Percentiles rank a stretch among this genome's conserved stretches.
phyloP scores from a whole-genome alignment of 441 rosid species.

The Cnidoscolus chayamansa region DNA sequence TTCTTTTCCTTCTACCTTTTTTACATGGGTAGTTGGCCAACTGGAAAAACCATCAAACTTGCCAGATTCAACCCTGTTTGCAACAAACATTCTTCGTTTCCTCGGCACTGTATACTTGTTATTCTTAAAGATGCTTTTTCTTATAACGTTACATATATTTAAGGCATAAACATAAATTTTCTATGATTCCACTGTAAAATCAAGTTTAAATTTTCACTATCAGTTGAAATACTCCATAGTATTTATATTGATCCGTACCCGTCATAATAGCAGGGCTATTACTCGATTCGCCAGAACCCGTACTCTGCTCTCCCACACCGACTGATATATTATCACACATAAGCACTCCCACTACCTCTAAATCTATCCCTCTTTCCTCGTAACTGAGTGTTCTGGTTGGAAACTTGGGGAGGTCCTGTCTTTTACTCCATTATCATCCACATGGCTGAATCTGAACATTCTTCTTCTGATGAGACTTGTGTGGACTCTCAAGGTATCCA shows the following conservation, averaged over 20 bases:
- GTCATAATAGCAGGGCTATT: too few species aligned
- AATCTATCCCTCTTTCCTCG: background rate
- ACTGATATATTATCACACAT: background rate
- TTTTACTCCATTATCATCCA: background rate
- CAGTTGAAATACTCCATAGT: too few species aligned
- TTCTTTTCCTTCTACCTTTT: background rate
- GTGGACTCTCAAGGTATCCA: slow-evolving; percentile 34
- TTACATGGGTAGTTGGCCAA: background rate
- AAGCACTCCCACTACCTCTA: background rate
- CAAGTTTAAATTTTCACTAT: too few species aligned
- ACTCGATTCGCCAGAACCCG: too few species aligned
- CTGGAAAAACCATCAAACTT: slow-evolving; percentile 27
- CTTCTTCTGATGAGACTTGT: slow-evolving; percentile 34
- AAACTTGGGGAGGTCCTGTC: background rate
- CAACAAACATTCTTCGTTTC: slow-evolving; percentile 41
- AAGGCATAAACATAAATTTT: too few species aligned
- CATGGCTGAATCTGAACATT: slow-evolving; percentile 52
- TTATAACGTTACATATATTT: background rate
- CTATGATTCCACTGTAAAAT: too few species aligned
- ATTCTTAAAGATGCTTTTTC: background rate
- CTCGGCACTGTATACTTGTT: slow-evolving; percentile 22
- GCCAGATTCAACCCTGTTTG: background rate
- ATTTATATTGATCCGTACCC: too few species aligned
- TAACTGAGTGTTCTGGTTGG: background rate
- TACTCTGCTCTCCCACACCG: too few species aligned